Evolutionary conservation across 2,329 filamentous ascomycete species (phyloP), one percentile per base, ranked within the genome.

Genomic region (Neonectria punicea): DNA sequence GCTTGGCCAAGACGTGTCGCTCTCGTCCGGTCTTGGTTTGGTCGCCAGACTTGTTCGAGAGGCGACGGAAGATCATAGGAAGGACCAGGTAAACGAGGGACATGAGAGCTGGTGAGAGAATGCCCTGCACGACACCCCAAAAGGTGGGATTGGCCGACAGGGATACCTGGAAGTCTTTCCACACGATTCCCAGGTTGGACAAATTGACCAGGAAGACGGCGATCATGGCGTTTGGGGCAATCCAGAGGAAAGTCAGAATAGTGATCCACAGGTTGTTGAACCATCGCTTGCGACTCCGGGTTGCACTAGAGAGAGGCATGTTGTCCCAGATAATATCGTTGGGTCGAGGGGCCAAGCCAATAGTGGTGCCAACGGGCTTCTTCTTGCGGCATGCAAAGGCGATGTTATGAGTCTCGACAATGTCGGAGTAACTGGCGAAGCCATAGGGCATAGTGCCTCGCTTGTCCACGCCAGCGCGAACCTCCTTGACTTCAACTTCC

Each of bases 321-420:
- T 99, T 99, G 77, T 93, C 91, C 96, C 96, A 99, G 69, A 99
- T 97, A 58, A 99, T 88, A 77, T 98, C 95, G 76, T 92, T 93
- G 3, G 96, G 95, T 63, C 90, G 89, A 2, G 96, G 94, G 1
- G 96, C 94, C 14, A 98, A 85, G 6, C 83, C 85, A 60, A 99
- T 88, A 0, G 87, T 92, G 0, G 93, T 90, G 5, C 93, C 93
- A 44, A 92, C 86, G 0, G 93, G 93, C 71, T 91, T 92, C 82
- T 96, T 96, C 53, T 89, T 92, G 63, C 92, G 92, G 22, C 92
- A 89, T 10, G 90, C 87, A 79, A 92, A 97, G 11, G 94, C 96
- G 67, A 97, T 94, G 20, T 88, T 88, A 75, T 99, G 96, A 0
- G 96, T 93, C 72, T 97, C 93, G 63, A 90, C 86, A 60, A 99